Base-by-base conservation (phyloP, 2,329 filamentous ascomycete genomes). In the Teratosphaeria nubilosa region DNA sequence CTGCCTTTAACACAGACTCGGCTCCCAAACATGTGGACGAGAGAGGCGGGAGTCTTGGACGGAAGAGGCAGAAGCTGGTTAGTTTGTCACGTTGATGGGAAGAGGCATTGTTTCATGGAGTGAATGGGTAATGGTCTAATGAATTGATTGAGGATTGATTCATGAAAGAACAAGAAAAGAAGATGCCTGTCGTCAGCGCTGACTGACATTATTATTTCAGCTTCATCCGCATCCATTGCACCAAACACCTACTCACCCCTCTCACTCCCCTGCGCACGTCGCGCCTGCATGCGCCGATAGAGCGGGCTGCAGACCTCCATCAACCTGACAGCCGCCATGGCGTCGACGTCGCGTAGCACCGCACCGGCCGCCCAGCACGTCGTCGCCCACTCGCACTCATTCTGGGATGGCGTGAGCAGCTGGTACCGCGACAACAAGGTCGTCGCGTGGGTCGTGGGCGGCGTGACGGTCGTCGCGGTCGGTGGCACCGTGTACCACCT, bases 371-470 rank as follows among this genome's bases (percentile, higher is more conserved):
- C 41, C 41, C 41, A n/a, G n/a, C n/a, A 48, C 16, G n/a, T 22
- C 22, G 41, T 48, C 20, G 22, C 41, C 41, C 16, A 22, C 41
- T 20, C 41, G 27, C 51, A 53, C 5, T 52, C 57, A n/a, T 55
- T 59, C 48, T 96, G 91, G 91, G 90, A 96, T 74, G 87, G 91
- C 69, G 79, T 96, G 76, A 87, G 91, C 65, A 86, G 80, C 70
- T 99, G 94, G 92, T 91, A 88, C 14, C 89, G 91, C 2, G 92
- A 97, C 73, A 91, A 99, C 78, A 97, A 96, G 79, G 88, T 90
- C 53, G 82, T 92, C 57, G 91, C 95, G 63, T 99, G 96, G 76
- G 96, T 94, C 65, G 90, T 97, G 76, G 94, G 92, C 58, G 94
- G 94, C 69, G 88, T 96, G 60, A 92, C 92, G 56, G 90, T 96